Evolutionary conservation across 768 basidiomycete genomes (phyloP).

Genomic region (Amanita subjunquillea): DNA sequence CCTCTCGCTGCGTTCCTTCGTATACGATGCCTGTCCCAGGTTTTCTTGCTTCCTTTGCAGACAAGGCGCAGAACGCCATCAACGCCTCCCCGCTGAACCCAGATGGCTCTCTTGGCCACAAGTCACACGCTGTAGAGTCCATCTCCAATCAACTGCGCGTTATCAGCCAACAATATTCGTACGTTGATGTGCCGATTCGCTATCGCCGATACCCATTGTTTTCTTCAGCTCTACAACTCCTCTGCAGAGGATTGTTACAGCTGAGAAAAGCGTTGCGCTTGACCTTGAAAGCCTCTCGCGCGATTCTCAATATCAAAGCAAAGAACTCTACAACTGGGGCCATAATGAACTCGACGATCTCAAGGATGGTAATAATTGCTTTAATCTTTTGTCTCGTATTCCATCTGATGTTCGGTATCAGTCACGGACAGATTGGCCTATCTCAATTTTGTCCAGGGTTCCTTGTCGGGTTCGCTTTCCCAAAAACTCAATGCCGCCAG

Average conservation of each 20-base stretch:
- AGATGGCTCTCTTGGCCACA: conserved; percentile 27
- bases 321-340: conserved; percentile 82
- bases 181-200: conserved; percentile 14
- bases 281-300: conserved; percentile 60
- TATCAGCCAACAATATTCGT: conserved; percentile 70
- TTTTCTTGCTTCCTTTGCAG: conserved; percentile 58
- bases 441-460: conserved; percentile 68
- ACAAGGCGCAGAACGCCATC: conserved; percentile 69
- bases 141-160: conserved; percentile 66
- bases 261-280: conserved; percentile 67
- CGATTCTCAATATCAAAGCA: conserved; percentile 64
- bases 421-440: conserved; percentile 79
- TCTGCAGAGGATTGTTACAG: conserved; percentile 70
- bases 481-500: conserved; percentile 55
- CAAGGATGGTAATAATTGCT: conserved; percentile 49
- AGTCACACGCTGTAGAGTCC: conserved; percentile 46
- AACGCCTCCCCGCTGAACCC: conserved; percentile 40
- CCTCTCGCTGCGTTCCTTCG: conserved; percentile 10
- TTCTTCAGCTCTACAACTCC: conserved; percentile 42
- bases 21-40: conserved; percentile 44
- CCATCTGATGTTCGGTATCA: conserved; percentile 16
- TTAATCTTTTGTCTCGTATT: conserved; percentile 3
- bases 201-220: conserved; percentile 7
- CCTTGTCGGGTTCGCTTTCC: conserved; percentile 52
- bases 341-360: conserved; percentile 61